Conservation (phyloP, 441 rosid genomes). For the Pelargonium myrrhifolium region DNA sequence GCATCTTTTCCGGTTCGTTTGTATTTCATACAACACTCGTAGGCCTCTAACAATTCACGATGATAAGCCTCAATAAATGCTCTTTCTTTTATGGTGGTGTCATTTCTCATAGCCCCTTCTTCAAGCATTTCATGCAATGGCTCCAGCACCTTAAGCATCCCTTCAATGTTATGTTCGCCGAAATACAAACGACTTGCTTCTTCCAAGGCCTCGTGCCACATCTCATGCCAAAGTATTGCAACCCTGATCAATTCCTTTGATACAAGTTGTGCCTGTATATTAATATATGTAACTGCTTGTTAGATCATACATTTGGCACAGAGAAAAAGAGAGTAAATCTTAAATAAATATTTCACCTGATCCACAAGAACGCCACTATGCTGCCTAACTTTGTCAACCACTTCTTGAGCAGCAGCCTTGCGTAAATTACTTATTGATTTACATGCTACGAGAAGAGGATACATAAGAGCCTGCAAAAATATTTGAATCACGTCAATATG, state of each 20-base stretch:
- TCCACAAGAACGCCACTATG: constrained; percentile 92
- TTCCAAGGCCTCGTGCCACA: constrained; percentile 98
- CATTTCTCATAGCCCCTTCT: constrained; percentile 79
- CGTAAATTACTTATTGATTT: constrained; percentile 95
- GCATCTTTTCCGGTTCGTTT: constrained; percentile 91
- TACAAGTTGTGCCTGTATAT: constrained; percentile 83
- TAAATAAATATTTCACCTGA: constrained; percentile 48
- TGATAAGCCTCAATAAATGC: constrained; percentile 98
- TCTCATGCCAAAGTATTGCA: constrained; percentile 98
- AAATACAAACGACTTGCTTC: constrained; percentile 99
- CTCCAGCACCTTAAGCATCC: constrained; percentile 92
- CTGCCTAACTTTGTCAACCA: constrained; percentile 94
- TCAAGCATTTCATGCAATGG: constrained; percentile 91
- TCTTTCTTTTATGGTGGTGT: constrained; percentile 78
- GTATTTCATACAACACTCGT: constrained; percentile 88
- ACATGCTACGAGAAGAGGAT: constrained; percentile 98
- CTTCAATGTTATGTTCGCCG: constrained; percentile 98
- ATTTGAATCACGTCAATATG: constrained; percentile 1
- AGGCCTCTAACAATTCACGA: constrained; percentile 86
- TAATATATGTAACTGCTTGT: constrained; percentile 4
- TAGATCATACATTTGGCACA: constrained; percentile 13
- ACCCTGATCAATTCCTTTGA: constrained; percentile 91
- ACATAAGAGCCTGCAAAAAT: constrained; percentile 90
- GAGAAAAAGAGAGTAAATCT: constrained; percentile 2
- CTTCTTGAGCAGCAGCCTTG: constrained; percentile 95